Percentiles rank a stretch among this genome's conserved stretches.
phyloP scores from a whole-genome alignment of 345 rosid species.

The Populus deltoides region DNA sequence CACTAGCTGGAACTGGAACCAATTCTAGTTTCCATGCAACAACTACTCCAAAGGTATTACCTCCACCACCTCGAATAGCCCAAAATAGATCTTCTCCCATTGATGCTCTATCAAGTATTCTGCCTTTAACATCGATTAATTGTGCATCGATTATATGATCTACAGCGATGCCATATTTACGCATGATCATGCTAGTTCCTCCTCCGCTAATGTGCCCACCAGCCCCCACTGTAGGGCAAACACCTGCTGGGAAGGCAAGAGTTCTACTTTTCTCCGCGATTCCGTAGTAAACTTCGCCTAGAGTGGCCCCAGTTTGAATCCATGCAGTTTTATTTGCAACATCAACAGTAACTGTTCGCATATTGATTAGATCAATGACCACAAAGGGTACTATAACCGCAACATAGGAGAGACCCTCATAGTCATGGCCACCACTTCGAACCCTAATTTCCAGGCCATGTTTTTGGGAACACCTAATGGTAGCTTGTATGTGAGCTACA shows the following conservation, averaged over 20 bases:
- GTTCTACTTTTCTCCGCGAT: conserved; percentile 14
- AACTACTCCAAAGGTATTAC: conserved; percentile 18
- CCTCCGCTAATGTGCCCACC: conserved; percentile 20
- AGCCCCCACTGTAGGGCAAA: conserved; percentile 21
- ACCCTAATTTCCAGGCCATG: conserved; percentile 9
- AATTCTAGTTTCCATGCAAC: conserved; percentile 5
- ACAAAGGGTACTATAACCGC: background rate
- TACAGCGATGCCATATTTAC: conserved; percentile 18
- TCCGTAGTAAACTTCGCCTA: conserved; percentile 17
- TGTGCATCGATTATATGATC: conserved; percentile 15
- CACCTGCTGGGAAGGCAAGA: conserved; percentile 12
- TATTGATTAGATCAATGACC: conserved; percentile 19
- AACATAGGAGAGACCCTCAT: conserved; percentile 22
- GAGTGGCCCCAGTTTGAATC: conserved; percentile 18
- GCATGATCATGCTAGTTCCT: conserved; percentile 15
- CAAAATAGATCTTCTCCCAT: conserved; percentile 28
- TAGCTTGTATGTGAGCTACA: conserved; percentile 14
- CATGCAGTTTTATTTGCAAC: background rate
- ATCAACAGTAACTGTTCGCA: conserved; percentile 7
- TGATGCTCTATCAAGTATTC: conserved; percentile 8
- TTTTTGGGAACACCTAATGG: conserved; percentile 1
- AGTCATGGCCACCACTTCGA: conserved; percentile 22
- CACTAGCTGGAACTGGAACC: conserved; percentile 7
- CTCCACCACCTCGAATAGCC: conserved; percentile 27
- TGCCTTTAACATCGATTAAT: conserved; percentile 3